Evolutionary conservation across 129 eudicot genomes (phyloP).

Genomic region (Flaveria ramosissima): DNA sequence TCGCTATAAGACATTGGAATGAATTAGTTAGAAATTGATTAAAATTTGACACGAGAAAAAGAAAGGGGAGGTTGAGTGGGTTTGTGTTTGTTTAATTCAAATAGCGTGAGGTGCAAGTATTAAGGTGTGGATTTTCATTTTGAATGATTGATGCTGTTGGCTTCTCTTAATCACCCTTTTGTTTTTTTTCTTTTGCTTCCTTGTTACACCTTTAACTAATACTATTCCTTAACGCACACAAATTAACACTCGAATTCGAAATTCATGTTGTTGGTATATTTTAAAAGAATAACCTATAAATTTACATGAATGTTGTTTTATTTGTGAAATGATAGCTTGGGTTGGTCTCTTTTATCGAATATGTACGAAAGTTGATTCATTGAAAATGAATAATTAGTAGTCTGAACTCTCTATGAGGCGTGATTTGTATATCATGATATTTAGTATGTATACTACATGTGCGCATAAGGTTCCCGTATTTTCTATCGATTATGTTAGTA

Average conservation of each 20-base stretch:
- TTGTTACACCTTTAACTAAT: conserved; percentile 60
- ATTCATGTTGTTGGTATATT: not conserved
- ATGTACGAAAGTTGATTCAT: not conserved
- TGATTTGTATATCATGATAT: not conserved
- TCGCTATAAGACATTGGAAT: conserved; percentile 31
- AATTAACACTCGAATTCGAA: not conserved
- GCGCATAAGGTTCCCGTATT: too few species aligned
- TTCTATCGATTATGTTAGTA: too few species aligned
- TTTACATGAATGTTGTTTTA: not conserved
- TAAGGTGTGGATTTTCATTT: conserved; percentile 29
- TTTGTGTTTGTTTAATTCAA: conserved; percentile 24
- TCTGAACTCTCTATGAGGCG: not conserved
- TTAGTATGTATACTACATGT: too few species aligned
- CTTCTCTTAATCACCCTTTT: conserved; percentile 37
- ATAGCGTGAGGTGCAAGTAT: conserved; percentile 40
- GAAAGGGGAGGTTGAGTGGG: conserved; percentile 35
- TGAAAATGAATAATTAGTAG: too few species aligned
- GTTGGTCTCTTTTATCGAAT: not conserved
- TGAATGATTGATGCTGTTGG: conserved; percentile 43
- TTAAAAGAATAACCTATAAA: not conserved
- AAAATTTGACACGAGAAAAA: conserved; percentile 31
- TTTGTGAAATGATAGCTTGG: not conserved
- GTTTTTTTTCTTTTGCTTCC: conserved; percentile 50
- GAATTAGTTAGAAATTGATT: conserved; percentile 35
- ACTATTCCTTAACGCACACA: conserved; percentile 11